Base-by-base conservation (phyloP, 2,329 filamentous ascomycete genomes). In the Penicillium sp. region DNA sequence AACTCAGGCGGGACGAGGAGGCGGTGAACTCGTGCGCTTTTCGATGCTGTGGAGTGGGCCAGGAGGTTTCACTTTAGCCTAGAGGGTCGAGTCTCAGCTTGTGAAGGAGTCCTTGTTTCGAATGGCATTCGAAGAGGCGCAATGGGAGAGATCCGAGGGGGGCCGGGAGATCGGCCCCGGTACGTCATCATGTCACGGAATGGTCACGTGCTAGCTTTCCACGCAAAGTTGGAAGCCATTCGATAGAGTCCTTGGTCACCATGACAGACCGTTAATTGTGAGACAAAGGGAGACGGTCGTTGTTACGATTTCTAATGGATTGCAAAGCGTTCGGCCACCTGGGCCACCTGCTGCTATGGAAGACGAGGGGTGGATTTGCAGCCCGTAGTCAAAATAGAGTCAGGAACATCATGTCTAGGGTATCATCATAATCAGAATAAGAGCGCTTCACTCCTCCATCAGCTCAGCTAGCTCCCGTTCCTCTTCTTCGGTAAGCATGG, bases 381-480 rank as follows among this genome's bases (percentile, higher is more conserved):
- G 18, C 18, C 18, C 18, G 18, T 18, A 18, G 18, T 18, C 18
- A 18, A 18, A 18, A 18, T 18, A 18, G 59, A 18, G 7, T 46
- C 32, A 11, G 29, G 29, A 34, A 24, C 13, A 36, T 39, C 43
- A 27, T 39, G 33, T 33, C 28, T 37, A 18, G 52, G 52, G 52
- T 57, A 57, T 60, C 49, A 45, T 35, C 46, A 46, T 32, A 8
- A 7, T 7, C 13, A 8, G 18, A 25, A 18, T 9, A 43, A 11
- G 12, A 27, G 48, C 57, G 53, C 63, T 47, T 80, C 77, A 53
- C 11, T 88, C 84, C 48, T 84, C 88, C 88, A 98, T 88, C 65
- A 98, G 71, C 55, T 90, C 93, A 11, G 89, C 90, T 55, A 98
- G 75, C 68, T 97, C 93, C 4, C 86, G 85, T 68, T 97, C 91